Percentiles rank a stretch among this genome's conserved stretches.
These are phyloP conservation scores for Hyaloraphidium curvatum DNA, from an alignment of 192 early-diverging fungal genomes.

Conservation along the genomic window DNA sequence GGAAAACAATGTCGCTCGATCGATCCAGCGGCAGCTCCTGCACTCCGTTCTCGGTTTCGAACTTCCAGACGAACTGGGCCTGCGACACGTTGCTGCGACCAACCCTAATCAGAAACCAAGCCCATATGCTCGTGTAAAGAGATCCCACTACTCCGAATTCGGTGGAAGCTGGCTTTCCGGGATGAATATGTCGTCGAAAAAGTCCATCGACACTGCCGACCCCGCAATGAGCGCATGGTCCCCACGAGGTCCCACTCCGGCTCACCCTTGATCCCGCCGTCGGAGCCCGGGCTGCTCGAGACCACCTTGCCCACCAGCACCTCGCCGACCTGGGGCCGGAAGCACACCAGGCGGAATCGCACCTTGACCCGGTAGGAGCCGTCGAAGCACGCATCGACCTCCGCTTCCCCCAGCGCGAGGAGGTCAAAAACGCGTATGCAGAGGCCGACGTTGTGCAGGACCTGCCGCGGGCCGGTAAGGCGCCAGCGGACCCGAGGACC, in stretches of 20 bases:
- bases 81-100: too few species aligned
- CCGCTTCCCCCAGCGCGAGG: constrained; percentile 58
- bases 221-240: background rate
- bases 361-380: constrained; percentile 58
- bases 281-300: constrained; percentile 24
- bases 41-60: too few species aligned
- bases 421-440: constrained; percentile 74
- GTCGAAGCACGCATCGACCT: constrained; percentile 64
- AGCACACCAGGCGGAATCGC: constrained; percentile 66
- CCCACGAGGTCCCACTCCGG: background rate
- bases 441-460: constrained; percentile 73
- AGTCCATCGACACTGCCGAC: constrained; percentile 47
- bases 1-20: too few species aligned
- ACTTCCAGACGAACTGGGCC: too few species aligned
- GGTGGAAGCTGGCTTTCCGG: constrained; percentile 15
- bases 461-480: constrained; percentile 14
- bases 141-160: background rate
- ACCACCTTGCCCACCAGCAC: constrained; percentile 61
- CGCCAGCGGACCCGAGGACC: background rate
- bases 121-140: too few species aligned
- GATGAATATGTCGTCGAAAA: constrained; percentile 82
- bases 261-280: constrained; percentile 47
- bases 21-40: too few species aligned
- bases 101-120: too few species aligned
- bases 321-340: constrained; percentile 79